These are phyloP conservation scores for Hypoxylon sp. DNA, from an alignment of 2,329 filamentous ascomycete genomes.

Conservation along the genomic window DNA sequence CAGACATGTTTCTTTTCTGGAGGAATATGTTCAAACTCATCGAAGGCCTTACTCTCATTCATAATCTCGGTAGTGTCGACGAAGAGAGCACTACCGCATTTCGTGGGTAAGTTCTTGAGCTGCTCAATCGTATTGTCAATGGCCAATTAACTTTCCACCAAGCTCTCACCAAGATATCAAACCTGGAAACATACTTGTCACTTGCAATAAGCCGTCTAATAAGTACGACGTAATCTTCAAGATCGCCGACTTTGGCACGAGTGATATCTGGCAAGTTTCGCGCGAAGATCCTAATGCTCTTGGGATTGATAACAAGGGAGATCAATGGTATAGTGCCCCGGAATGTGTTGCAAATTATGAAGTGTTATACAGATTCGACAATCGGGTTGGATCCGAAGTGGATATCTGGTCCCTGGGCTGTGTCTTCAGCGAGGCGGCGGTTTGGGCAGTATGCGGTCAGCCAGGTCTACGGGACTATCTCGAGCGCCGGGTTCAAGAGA, in stretches of 20 bases:
- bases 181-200: constrained; percentile 5
- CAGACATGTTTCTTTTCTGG: constrained; percentile 19
- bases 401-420: constrained; percentile 26
- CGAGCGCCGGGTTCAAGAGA: constrained; percentile 5
- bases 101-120: constrained; percentile 7
- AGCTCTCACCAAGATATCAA: constrained; percentile 12
- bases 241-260: constrained; percentile 23
- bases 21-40: constrained; percentile 20
- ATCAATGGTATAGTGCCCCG: constrained; percentile 18
- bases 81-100: constrained; percentile 15
- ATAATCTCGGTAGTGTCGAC: constrained; percentile 7
- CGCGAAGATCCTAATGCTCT: constrained; percentile 16
- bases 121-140: neutral
- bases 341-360: constrained; percentile 18
- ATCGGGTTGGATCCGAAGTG: constrained; percentile 19
- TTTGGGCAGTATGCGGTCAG: constrained; percentile 23
- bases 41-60: constrained; percentile 13
- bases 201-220: neutral
- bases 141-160: neutral
- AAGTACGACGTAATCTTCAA: constrained; percentile 13
- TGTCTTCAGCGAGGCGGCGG: constrained; percentile 16
- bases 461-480: constrained; percentile 13
- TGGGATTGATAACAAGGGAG: constrained; percentile 13
- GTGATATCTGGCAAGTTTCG: constrained; percentile 17
- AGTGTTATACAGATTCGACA: constrained; percentile 6